These are phyloP conservation scores for Exserohilum turcica DNA, from an alignment of 2,329 filamentous ascomycete genomes.

Conservation along the genomic window DNA sequence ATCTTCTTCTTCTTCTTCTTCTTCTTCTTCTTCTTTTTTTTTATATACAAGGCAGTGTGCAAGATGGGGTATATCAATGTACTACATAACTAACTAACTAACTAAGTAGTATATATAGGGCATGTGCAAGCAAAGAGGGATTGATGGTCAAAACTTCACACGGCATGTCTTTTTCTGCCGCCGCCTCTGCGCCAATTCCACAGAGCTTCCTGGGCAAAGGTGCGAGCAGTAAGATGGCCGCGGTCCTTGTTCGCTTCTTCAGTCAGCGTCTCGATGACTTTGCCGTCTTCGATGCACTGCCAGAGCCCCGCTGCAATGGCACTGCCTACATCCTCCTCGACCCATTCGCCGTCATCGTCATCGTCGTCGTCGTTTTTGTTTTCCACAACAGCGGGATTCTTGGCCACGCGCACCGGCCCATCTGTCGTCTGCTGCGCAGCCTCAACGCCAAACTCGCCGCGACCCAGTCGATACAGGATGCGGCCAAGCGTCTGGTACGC, in stretches of 20 bases:
- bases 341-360: constrained; percentile 33
- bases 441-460: constrained; percentile 69
- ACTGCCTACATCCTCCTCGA: constrained; percentile 48
- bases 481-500: constrained; percentile 90
- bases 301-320: constrained; percentile 76
- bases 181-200: constrained; percentile 84
- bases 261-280: constrained; percentile 75
- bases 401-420: constrained; percentile 52
- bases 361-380: constrained; percentile 39
- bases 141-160: too few relatives aligned
- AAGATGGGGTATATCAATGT: too few relatives aligned
- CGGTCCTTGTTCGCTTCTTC: constrained; percentile 72
- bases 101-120: too few relatives aligned
- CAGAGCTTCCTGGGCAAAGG: constrained; percentile 85
- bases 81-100: too few relatives aligned
- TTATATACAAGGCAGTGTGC: too few relatives aligned
- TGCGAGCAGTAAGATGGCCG: constrained; percentile 77
- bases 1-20: too few relatives aligned
- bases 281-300: constrained; percentile 75
- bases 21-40: too few relatives aligned
- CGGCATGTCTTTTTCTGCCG: constrained; percentile 62
- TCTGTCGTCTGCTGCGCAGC: constrained; percentile 45
- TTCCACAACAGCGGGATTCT: constrained; percentile 47
- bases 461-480: constrained; percentile 80
- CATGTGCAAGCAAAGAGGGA: too few relatives aligned